phyloP scores from a whole-genome alignment of 257 asterid species.

The Solanum neorickii region DNA sequence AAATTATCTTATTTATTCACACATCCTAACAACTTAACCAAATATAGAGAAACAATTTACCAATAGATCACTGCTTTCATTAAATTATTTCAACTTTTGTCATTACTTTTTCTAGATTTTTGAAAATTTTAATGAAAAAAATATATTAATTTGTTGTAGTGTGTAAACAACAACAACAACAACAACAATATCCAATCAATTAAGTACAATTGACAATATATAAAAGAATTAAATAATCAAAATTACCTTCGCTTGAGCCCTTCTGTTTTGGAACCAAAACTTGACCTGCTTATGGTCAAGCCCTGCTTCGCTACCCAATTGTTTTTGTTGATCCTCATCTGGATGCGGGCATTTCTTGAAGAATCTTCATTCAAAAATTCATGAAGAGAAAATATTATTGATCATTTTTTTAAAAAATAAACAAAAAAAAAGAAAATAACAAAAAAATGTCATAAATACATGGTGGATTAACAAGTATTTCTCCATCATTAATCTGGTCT shows the following conservation, averaged over 20 bases:
- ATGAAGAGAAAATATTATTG: neutral
- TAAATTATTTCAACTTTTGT: too few species aligned
- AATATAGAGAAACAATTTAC: too few species aligned
- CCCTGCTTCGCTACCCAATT: neutral
- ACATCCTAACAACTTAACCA: too few species aligned
- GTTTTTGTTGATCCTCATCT: neutral
- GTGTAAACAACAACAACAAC: too few species aligned
- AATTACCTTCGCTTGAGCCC: neutral
- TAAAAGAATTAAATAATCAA: too few species aligned
- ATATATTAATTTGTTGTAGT: too few species aligned
- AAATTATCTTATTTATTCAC: too few species aligned
- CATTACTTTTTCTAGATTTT: too few species aligned
- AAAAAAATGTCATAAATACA: neutral
- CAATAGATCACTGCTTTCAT: too few species aligned
- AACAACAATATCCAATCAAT: too few species aligned
- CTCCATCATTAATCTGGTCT: neutral
- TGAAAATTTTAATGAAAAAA: too few species aligned
- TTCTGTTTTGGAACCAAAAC: neutral
- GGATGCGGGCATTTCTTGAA: neutral
- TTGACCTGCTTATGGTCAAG: neutral
- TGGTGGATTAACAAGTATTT: neutral
- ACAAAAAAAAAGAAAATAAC: neutral
- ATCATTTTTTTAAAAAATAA: neutral
- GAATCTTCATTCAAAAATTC: neutral
- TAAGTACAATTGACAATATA: too few species aligned